Percentiles rank a stretch among this genome's conserved stretches.
Evolutionary conservation across 2,329 filamentous ascomycete genomes (phyloP).

Genomic region (Aspergillus jensenii): DNA sequence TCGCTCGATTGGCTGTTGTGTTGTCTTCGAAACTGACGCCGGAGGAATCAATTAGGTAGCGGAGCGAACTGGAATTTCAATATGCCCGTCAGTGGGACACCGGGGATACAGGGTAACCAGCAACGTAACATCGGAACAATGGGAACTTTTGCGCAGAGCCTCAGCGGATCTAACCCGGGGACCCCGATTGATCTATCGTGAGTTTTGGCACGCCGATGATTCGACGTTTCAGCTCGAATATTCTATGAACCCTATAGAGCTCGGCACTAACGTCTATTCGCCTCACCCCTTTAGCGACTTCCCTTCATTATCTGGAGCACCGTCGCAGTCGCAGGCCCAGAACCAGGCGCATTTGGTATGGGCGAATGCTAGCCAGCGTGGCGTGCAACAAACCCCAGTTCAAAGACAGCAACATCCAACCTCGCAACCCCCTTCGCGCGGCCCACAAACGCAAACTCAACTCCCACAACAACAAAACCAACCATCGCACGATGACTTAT

Average conservation of each 20-base stretch:
- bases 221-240: background rate
- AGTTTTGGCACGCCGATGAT: constrained; percentile 32
- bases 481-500: constrained; percentile 48
- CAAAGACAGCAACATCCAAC: constrained; percentile 52
- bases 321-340: constrained; percentile 54
- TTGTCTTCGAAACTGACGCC: constrained; percentile 24
- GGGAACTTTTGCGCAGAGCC: constrained; percentile 58
- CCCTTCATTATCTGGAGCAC: constrained; percentile 58
- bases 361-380: constrained; percentile 58
- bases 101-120: constrained; percentile 51
- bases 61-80: constrained; percentile 60
- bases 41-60: constrained; percentile 41
- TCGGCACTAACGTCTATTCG: constrained; percentile 10
- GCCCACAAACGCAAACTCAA: constrained; percentile 40
- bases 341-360: constrained; percentile 55
- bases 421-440: constrained; percentile 42
- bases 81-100: constrained; percentile 53
- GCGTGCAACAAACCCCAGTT: constrained; percentile 53
- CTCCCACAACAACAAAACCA: constrained; percentile 46
- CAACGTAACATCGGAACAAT: constrained; percentile 52
- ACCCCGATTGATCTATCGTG: constrained; percentile 58
- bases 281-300: constrained; percentile 53
- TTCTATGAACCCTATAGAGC: background rate
- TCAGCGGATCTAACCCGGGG: constrained; percentile 54
- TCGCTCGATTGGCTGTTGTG: background rate